phyloP scores from a whole-genome alignment of 495 filamentous ascomycete genomes.

The Entonaema liquescens region DNA sequence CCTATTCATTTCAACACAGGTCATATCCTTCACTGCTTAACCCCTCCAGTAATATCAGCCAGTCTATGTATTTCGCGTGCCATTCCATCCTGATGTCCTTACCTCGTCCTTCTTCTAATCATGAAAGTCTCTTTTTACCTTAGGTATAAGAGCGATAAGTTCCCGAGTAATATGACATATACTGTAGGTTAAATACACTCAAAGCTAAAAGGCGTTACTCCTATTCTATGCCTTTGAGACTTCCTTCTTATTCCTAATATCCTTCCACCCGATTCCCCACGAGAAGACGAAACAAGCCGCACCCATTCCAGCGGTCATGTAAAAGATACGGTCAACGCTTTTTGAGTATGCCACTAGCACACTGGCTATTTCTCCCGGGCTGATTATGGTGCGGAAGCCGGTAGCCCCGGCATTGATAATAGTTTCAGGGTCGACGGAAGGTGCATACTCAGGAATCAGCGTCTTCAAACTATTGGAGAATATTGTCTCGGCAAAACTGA shows the following conservation, averaged over 20 bases:
- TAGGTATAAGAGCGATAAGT: not conserved
- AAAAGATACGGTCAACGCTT: constrained; percentile 49
- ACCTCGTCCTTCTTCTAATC: not conserved
- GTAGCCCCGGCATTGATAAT: not conserved
- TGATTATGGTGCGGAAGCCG: not conserved
- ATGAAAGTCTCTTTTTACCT: not conserved
- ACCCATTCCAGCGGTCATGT: constrained; percentile 42
- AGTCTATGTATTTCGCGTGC: not conserved
- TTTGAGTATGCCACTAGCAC: constrained; percentile 55
- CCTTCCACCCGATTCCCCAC: constrained; percentile 60
- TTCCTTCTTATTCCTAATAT: constrained; percentile 53
- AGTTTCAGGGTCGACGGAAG: not conserved
- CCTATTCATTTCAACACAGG: not conserved
- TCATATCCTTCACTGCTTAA: not conserved
- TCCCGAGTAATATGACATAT: not conserved
- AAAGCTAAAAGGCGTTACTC: no score
- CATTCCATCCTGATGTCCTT: not conserved
- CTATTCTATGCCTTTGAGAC: constrained; percentile 4
- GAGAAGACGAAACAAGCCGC: constrained; percentile 35
- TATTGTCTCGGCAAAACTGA: not conserved
- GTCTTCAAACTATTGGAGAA: not conserved
- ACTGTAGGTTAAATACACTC: no score
- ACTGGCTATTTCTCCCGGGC: not conserved
- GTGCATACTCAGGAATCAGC: constrained; percentile 4
- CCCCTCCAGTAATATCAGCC: not conserved